Percentiles rank a stretch among this genome's conserved stretches.
These are phyloP conservation scores for Skeletonema menzelii DNA, from an alignment of 108 stramenopile genomes.

Conservation along the genomic window DNA sequence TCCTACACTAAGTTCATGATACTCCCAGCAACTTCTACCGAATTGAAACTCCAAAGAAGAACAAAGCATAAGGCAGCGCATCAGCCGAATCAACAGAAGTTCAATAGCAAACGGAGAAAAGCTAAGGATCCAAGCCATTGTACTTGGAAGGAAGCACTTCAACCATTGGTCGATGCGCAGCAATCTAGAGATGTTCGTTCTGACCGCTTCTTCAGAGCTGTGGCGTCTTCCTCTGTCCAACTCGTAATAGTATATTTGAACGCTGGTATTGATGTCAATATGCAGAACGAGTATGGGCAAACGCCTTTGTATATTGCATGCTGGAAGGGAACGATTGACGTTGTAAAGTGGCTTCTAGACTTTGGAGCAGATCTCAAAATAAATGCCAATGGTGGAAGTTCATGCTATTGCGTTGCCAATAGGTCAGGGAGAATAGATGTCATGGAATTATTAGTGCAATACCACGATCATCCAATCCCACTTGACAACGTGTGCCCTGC, in stretches of 20 bases:
- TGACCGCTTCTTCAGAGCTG: slow-evolving; percentile 73
- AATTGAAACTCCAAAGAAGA: slow-evolving; percentile 37
- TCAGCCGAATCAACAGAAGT: slow-evolving; percentile 18
- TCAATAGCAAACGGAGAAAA: slow-evolving; percentile 41
- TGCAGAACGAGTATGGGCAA: slow-evolving; percentile 76
- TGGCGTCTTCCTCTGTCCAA: slow-evolving; percentile 49
- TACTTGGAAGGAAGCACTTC: slow-evolving; percentile 62
- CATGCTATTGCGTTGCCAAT: slow-evolving; percentile 37
- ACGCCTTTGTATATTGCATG: slow-evolving; percentile 73
- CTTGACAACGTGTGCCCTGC: not conserved
- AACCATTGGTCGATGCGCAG: slow-evolving; percentile 43
- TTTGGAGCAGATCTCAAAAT: slow-evolving; percentile 58
- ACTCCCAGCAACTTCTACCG: slow-evolving; percentile 50
- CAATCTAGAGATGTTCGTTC: slow-evolving; percentile 65
- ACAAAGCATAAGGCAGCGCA: not conserved
- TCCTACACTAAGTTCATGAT: slow-evolving; percentile 48
- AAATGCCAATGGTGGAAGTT: slow-evolving; percentile 63
- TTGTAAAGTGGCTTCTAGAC: slow-evolving; percentile 53
- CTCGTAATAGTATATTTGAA: slow-evolving; percentile 57
- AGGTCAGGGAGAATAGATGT: slow-evolving; percentile 25
- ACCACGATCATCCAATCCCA: not conserved
- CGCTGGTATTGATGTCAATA: slow-evolving; percentile 69
- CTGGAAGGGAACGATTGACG: slow-evolving; percentile 55
- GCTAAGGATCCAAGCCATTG: slow-evolving; percentile 33
- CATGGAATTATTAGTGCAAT: slow-evolving; percentile 20